Evolutionary conservation across 257 asterid genomes (phyloP).

Genomic region (Rauvolfia tetraphylla): DNA sequence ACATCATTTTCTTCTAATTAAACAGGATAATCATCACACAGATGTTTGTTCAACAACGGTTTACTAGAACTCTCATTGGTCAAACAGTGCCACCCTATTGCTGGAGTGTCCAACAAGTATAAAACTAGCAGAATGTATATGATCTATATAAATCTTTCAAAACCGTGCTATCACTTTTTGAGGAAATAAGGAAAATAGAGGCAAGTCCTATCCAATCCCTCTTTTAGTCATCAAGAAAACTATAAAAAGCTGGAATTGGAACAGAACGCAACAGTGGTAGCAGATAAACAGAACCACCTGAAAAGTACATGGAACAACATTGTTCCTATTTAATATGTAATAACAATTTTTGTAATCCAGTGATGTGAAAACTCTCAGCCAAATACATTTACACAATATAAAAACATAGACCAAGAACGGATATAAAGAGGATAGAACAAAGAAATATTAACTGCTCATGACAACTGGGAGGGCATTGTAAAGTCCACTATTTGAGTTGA

Average conservation of each 20-base stretch:
- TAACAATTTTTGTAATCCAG: background rate
- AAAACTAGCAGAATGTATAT: background rate
- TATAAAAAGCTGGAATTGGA: background rate
- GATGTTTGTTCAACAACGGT: background rate
- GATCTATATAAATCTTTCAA: constrained; percentile 3
- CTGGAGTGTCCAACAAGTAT: background rate
- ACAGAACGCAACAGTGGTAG: background rate
- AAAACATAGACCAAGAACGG: background rate
- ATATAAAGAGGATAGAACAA: background rate
- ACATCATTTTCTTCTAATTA: background rate
- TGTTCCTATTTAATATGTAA: background rate
- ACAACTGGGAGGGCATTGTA: too few species aligned
- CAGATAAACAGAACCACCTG: background rate
- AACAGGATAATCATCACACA: background rate
- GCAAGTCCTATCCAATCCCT: background rate
- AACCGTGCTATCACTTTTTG: background rate
- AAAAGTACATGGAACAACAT: background rate
- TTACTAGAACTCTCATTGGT: too few species aligned
- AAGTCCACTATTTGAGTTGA: background rate
- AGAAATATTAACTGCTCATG: background rate
- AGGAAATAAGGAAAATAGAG: background rate
- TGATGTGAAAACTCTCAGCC: background rate
- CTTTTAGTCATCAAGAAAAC: background rate
- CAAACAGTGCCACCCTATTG: too few species aligned
- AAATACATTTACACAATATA: background rate